A percentile compares a stretch with the other conserved stretches of the same genome.
Evolutionary conservation across 2,329 filamentous ascomycete genomes (phyloP).

Genomic region (Neofusicoccum umdonicola): DNA sequence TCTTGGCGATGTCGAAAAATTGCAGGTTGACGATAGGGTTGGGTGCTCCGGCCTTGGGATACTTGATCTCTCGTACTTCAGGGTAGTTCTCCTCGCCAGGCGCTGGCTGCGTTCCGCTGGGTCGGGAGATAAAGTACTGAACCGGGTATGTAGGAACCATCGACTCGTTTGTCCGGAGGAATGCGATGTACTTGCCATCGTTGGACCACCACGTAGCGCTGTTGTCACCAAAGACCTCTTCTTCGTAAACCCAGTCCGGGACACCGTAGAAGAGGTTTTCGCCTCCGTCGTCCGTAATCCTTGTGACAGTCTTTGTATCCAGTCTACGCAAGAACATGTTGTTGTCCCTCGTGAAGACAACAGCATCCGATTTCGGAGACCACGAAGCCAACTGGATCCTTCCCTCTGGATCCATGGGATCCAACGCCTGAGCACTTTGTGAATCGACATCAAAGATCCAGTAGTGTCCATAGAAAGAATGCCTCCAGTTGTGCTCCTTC

Average conservation of each 20-base stretch:
- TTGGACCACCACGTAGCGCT: slow-evolving; percentile 94
- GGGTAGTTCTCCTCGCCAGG: slow-evolving; percentile 84
- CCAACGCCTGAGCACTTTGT: slow-evolving; percentile 73
- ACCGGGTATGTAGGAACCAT: slow-evolving; percentile 87
- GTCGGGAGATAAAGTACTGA: slow-evolving; percentile 86
- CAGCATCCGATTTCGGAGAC: slow-evolving; percentile 81
- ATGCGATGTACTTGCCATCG: slow-evolving; percentile 85
- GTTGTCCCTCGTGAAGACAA: slow-evolving; percentile 89
- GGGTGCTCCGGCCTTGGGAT: slow-evolving; percentile 90
- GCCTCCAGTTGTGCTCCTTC: slow-evolving; percentile 75
- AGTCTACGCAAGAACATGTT: slow-evolving; percentile 80
- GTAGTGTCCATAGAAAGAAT: slow-evolving; percentile 83
- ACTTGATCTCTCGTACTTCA: slow-evolving; percentile 89
- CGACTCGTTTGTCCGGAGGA: slow-evolving; percentile 90
- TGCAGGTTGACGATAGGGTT: slow-evolving; percentile 86
- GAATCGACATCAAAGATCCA: slow-evolving; percentile 88
- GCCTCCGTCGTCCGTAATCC: slow-evolving; percentile 84
- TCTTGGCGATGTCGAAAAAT: slow-evolving; percentile 80
- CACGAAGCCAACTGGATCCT: slow-evolving; percentile 82
- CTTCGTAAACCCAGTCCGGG: slow-evolving; percentile 95
- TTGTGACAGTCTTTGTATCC: slow-evolving; percentile 58
- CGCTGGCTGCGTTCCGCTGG: slow-evolving; percentile 68
- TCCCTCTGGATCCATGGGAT: slow-evolving; percentile 63
- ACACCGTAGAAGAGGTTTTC: slow-evolving; percentile 90
- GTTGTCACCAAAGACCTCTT: slow-evolving; percentile 76